phyloP scores from a whole-genome alignment of 1,284 basidiomycete species.

The Rhodotorula glutinis region DNA sequence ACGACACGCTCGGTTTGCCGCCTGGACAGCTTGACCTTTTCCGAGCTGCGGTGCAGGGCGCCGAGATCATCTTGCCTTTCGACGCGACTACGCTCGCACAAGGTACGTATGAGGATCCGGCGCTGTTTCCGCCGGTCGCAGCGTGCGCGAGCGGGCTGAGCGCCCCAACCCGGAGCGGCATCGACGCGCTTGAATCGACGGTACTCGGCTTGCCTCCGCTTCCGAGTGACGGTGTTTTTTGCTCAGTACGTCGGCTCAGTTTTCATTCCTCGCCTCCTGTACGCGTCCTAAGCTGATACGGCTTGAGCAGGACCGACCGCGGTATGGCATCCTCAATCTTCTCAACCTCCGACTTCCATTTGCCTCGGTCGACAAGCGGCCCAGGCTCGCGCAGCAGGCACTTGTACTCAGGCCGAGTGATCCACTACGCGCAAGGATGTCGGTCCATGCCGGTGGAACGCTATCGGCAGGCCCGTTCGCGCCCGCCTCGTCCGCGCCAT shows the following conservation, averaged over 20 bases:
- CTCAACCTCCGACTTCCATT: conserved; percentile 24
- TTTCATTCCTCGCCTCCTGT: too few relatives aligned
- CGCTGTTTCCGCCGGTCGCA: conserved; percentile 20
- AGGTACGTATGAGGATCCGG: not conserved
- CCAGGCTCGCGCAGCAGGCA: conserved; percentile 9
- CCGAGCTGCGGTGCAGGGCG: conserved; percentile 2
- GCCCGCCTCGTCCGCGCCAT: not conserved
- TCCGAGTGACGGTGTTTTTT: not conserved
- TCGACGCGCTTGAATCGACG: conserved; percentile 24
- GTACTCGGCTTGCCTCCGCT: conserved; percentile 18
- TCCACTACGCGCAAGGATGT: conserved; percentile 11
- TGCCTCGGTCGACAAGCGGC: conserved; percentile 7
- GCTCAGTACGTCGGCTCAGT: not conserved
- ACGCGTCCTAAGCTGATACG: too few relatives aligned
- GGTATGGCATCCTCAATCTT: conserved; percentile 32
- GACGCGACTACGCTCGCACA: conserved; percentile 9
- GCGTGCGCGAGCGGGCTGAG: conserved; percentile 18
- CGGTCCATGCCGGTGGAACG: conserved; percentile 24
- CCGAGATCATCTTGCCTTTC: conserved; percentile 30
- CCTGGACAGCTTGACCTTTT: conserved; percentile 20
- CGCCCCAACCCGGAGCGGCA: not conserved
- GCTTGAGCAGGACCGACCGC: conserved; percentile 16
- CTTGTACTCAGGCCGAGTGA: conserved; percentile 9
- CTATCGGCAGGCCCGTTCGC: conserved; percentile 5
- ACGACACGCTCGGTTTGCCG: conserved; percentile 11